Base-by-base conservation (phyloP, 148 eudicot genomes). In the Rhododendron simsii region DNA sequence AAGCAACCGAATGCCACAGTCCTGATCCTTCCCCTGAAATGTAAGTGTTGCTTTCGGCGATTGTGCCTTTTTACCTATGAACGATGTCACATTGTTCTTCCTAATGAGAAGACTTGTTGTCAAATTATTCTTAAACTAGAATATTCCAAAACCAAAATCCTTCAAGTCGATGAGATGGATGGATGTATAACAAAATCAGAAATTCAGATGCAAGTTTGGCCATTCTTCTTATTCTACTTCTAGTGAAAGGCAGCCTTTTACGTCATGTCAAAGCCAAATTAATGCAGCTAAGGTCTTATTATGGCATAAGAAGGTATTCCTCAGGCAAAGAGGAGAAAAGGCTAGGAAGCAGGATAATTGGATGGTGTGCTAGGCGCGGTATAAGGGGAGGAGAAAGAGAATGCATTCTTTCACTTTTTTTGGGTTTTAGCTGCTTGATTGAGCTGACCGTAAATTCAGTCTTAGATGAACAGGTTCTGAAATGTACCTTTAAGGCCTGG, bases 21-120 rank as follows among this genome's bases (percentile, higher is more conserved):
- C 87, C 91, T 83, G 96, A 91, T 79, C 86, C 90, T 78, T 86
- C 91, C 39, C 83, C 93, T 87, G 95, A 91, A 89, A 90, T 69
- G 99, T 96, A 91, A 67, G 98, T 89, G 59, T 61, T 86, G 30
- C 79, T 77, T 45, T 45, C 4, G 57, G 26, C 28, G 2, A 44
- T 80, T 80, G 7, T 80, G 21, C 20, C 21, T 26, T 26, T 50
- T 28, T 26, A 21, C 5, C n/a, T 78, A 26, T 44, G 81, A 78
- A 78, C 12, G 18, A 78, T 47, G 55, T 78, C 37, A 11, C 18
- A 11, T n/a, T 45, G 0, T 78, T 45, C 55, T 78, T 78, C 4
- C 37, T 10, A 5, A 28, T 67, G 76, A 71, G 26, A 63, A 63
- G 8, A 65, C 4, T 2, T 26, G 76, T 28, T 2, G 35, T 71